These are phyloP conservation scores for Thalassiosira sp. DNA, from an alignment of 352 stramenopile genomes.

Conservation along the genomic window DNA sequence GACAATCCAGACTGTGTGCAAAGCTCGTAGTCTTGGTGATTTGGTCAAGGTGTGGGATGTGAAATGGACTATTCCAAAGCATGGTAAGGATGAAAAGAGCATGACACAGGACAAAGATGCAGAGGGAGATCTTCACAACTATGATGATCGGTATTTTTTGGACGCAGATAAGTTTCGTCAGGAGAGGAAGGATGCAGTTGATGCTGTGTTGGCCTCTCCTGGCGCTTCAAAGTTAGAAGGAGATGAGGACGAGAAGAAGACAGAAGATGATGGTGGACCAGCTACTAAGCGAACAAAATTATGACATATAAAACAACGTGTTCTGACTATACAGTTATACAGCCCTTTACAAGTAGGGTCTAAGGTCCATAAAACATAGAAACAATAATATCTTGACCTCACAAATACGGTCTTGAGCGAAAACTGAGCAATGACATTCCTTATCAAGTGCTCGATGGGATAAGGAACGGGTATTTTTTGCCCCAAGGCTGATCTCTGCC, in stretches of 20 bases:
- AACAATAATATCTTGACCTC: conserved; percentile 5
- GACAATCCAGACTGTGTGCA: conserved; percentile 70
- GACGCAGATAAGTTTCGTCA: conserved; percentile 35
- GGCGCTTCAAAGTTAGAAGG: neutral
- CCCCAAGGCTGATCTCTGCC: conserved; percentile 11
- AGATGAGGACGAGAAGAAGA: conserved; percentile 28
- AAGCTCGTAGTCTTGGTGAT: conserved; percentile 60
- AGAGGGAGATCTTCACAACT: conserved; percentile 38
- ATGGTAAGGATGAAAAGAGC: neutral
- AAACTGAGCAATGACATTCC: neutral
- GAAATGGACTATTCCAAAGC: conserved; percentile 15
- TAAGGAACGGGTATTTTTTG: conserved; percentile 19
- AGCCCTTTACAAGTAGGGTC: neutral
- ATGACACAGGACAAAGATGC: neutral
- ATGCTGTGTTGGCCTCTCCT: conserved; percentile 1
- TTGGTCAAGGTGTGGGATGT: conserved; percentile 76
- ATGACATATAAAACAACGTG: neutral
- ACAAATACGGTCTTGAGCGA: neutral
- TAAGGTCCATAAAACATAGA: neutral
- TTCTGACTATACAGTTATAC: neutral
- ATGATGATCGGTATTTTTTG: conserved; percentile 59
- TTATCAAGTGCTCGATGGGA: conserved; percentile 2
- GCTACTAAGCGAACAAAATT: conserved; percentile 37
- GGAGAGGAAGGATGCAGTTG: conserved; percentile 17
- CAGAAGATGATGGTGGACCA: conserved; percentile 6